phyloP scores from a whole-genome alignment of 768 basidiomycete species.

The Cystofilobasidium bisporidii region DNA sequence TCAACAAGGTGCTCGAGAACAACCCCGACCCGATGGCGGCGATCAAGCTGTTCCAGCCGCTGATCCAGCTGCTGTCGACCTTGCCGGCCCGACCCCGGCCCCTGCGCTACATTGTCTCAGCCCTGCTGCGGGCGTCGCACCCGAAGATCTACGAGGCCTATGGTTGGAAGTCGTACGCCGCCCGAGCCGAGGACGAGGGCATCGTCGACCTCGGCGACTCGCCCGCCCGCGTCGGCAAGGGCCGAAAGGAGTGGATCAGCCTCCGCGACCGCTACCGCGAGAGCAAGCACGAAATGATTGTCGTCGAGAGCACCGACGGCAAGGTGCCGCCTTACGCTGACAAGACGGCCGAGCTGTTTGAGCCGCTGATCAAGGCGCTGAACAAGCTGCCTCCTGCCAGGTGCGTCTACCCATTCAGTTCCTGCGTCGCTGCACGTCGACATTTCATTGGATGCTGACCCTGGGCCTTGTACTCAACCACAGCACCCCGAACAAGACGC shows the following conservation, averaged over 20 bases:
- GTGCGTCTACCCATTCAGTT: background rate
- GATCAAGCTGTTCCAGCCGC: slow-evolving; percentile 10
- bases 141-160: slow-evolving; percentile 15
- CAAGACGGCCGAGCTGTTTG: slow-evolving; percentile 21
- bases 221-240: slow-evolving; percentile 1
- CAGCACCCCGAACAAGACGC: slow-evolving; percentile 16
- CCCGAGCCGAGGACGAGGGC: slow-evolving; percentile 9
- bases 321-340: slow-evolving; percentile 3
- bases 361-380: slow-evolving; percentile 16
- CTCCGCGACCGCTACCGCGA: slow-evolving; percentile 6
- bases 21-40: slow-evolving; percentile 2
- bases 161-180: slow-evolving; percentile 17
- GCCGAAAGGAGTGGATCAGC: slow-evolving; percentile 11
- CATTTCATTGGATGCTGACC: background rate
- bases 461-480: background rate
- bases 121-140: slow-evolving; percentile 15
- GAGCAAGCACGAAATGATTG: background rate
- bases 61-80: slow-evolving; percentile 16
- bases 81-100: slow-evolving; percentile 15
- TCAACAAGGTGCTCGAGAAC: slow-evolving; percentile 4
- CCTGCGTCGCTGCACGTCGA: background rate
- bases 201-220: slow-evolving; percentile 14
- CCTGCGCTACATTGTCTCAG: slow-evolving; percentile 18
- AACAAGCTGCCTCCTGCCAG: slow-evolving; percentile 6
- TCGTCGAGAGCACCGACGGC: background rate